Base-by-base conservation (phyloP, 148 eudicot species). In the Cornus florida region DNA sequence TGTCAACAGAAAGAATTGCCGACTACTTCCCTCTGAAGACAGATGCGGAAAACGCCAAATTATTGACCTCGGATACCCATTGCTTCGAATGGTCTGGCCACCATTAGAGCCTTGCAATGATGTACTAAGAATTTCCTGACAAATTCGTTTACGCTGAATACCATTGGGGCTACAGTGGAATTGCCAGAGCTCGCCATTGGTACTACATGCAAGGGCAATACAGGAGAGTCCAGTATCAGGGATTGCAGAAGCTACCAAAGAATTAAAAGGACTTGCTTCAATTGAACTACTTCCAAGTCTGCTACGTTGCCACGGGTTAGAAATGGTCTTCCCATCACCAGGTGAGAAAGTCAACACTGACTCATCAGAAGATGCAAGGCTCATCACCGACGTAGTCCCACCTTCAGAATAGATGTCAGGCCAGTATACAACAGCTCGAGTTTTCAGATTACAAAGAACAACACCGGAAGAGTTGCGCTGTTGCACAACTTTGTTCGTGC, bases 51-150 rank as follows among this genome's bases (percentile, higher is more conserved):
- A 83, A 50, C 93, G 93, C 99, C 99, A 95, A 71, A 79, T 71
- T 85, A 95, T 85, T 85, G 99, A 89, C 90, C 98, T 92, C 8
- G 92, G 93, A 76, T 93, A 95, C 24, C 97, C 93, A 83, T 82
- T 89, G 79, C 81, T 79, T 69, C 82, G 86, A 31, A 78, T 67
- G 68, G 78, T 56, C 71, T 87, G 91, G 73, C 81, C 65, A 11
- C 68, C 73, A 73, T 83, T 89, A 83, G 77, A 84, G 56, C 75
- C 85, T 71, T 69, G 83, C 68, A 75, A 78, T 28, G 77, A 43
- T 68, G 81, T 82, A 76, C 75, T 84, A 23, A 79, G 35, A 60
- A 83, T 62, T 72, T 83, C 86, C 73, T 75, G 74, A 79, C 71
- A 39, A 66, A 88, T 75, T 43, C 77, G 84, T 66, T 86, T 86